phyloP scores from a whole-genome alignment of 2,329 filamentous ascomycete species.

The Aquanectria penicillioides region DNA sequence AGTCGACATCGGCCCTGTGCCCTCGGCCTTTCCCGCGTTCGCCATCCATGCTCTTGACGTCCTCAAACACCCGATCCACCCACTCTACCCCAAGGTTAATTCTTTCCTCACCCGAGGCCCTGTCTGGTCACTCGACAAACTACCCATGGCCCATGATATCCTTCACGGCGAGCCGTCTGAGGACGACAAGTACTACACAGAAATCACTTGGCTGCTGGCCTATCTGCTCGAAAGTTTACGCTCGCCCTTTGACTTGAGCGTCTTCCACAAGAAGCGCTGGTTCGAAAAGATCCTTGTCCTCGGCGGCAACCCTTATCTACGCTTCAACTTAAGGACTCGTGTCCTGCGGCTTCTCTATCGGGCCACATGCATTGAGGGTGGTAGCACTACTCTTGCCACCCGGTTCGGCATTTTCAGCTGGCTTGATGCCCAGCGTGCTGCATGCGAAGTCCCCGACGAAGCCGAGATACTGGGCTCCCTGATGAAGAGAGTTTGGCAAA shows the following conservation, averaged over 20 bases:
- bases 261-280: conserved; percentile 70
- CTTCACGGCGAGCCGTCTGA: conserved; percentile 73
- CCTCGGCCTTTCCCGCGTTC: conserved; percentile 81
- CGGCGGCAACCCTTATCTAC: conserved; percentile 73
- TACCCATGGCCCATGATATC: conserved; percentile 75
- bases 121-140: conserved; percentile 76
- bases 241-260: conserved; percentile 65
- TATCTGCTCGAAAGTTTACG: conserved; percentile 76
- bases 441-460: conserved; percentile 54
- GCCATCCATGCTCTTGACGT: conserved; percentile 76
- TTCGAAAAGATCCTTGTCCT: conserved; percentile 81
- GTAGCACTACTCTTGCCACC: conserved; percentile 83
- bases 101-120: conserved; percentile 82
- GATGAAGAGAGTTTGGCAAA: conserved; percentile 68
- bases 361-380: conserved; percentile 73
- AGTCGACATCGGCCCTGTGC: conserved; percentile 68
- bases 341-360: conserved; percentile 71
- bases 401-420: conserved; percentile 79
- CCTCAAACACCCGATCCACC: conserved; percentile 79
- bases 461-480: conserved; percentile 63
- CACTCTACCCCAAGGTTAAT: conserved; percentile 88
- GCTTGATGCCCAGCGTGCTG: conserved; percentile 70
- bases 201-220: conserved; percentile 78
- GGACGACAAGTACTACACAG: conserved; percentile 77
- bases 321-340: conserved; percentile 67